Evolutionary conservation across 345 rosid genomes (phyloP).

Genomic region (Gossypium sturtianum): DNA sequence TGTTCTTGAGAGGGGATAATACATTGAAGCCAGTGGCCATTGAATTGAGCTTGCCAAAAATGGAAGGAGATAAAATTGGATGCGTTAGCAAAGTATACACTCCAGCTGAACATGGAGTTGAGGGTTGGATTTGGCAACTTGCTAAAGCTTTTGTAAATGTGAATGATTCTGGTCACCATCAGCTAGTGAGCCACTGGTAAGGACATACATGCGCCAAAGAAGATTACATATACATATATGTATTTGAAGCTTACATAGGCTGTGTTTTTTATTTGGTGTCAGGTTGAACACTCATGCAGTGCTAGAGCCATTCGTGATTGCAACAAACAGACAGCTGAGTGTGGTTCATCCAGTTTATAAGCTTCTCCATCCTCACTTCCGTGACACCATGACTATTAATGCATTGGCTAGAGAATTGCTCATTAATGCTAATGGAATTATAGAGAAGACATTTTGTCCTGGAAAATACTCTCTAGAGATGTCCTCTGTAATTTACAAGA

Average conservation of each 20-base stretch:
- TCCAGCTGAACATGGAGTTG: slow-evolving; percentile 54
- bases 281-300: slow-evolving; percentile 74
- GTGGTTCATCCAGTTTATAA: slow-evolving; percentile 75
- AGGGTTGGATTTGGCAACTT: slow-evolving; percentile 71
- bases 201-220: slow-evolving; percentile 5
- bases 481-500: slow-evolving; percentile 45
- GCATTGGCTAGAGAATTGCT: slow-evolving; percentile 77
- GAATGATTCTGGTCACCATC: slow-evolving; percentile 81
- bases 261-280: background rate
- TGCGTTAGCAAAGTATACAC: slow-evolving; percentile 63
- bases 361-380: slow-evolving; percentile 85
- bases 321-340: slow-evolving; percentile 61
- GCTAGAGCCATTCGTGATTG: slow-evolving; percentile 69
- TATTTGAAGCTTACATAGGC: background rate
- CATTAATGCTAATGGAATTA: slow-evolving; percentile 58
- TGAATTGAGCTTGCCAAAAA: slow-evolving; percentile 76
- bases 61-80: slow-evolving; percentile 59
- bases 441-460: slow-evolving; percentile 45
- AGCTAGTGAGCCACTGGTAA: slow-evolving; percentile 82
- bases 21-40: slow-evolving; percentile 74
- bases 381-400: slow-evolving; percentile 83
- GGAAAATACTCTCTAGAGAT: slow-evolving; percentile 42
- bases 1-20: slow-evolving; percentile 57
- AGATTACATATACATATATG: background rate
- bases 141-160: slow-evolving; percentile 80